These are phyloP conservation scores for Mycena latifolia DNA, from an alignment of 768 basidiomycete species.

Conservation along the genomic window DNA sequence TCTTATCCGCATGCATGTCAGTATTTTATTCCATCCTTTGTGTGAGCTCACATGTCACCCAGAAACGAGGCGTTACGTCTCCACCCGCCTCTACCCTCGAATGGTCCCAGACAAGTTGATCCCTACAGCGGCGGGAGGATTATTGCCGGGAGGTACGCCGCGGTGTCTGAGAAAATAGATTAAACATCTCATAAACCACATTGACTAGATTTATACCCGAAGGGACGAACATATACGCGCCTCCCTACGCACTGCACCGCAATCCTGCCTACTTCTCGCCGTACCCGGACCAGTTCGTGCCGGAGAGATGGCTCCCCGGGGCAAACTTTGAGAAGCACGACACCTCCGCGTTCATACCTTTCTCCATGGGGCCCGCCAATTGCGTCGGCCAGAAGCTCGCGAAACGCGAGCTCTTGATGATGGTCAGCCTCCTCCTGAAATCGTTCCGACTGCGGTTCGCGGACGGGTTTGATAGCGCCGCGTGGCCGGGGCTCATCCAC, in stretches of 20 bases:
- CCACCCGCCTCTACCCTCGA: constrained; percentile 60
- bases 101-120: constrained; percentile 49
- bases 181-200: background rate
- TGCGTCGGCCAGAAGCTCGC: constrained; percentile 60
- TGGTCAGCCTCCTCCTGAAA: too few species aligned
- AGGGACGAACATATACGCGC: too few species aligned
- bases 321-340: constrained; percentile 39
- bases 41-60: background rate
- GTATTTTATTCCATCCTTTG: constrained; percentile 24
- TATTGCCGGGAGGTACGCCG: constrained; percentile 13
- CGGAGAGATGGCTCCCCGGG: constrained; percentile 54
- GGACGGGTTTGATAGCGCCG: constrained; percentile 43
- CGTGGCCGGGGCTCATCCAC: constrained; percentile 48
- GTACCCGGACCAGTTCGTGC: too few species aligned
- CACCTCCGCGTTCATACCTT: constrained; percentile 54
- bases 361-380: constrained; percentile 55
- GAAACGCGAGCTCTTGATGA: constrained; percentile 54
- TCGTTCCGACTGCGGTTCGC: constrained; percentile 53
- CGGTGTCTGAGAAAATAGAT: background rate
- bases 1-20: constrained; percentile 52
- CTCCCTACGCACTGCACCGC: too few species aligned
- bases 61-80: constrained; percentile 66
- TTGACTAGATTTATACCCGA: constrained; percentile 56
- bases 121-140: background rate
- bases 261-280: too few species aligned